phyloP scores from a whole-genome alignment of 2,329 filamentous ascomycete species.

The Monilinia laxa region DNA sequence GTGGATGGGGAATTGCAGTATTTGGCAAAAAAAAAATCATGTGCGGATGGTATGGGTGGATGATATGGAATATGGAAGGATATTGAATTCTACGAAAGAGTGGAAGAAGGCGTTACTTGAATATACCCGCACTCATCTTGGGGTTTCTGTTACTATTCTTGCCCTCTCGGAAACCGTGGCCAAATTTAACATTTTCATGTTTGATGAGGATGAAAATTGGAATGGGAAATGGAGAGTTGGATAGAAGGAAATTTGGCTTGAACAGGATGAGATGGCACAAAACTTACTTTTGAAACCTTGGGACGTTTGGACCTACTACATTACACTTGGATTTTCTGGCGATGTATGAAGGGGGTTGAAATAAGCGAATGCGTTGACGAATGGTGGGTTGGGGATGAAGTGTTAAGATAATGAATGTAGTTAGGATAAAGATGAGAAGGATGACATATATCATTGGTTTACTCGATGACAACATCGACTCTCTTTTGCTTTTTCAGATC shows the following conservation, averaged over 20 bases:
- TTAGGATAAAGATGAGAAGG: neutral
- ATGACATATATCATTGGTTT: too few relatives aligned
- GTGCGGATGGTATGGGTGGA: conserved; percentile 6
- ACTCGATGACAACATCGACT: too few relatives aligned
- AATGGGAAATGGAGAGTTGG: neutral
- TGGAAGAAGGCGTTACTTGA: conserved; percentile 18
- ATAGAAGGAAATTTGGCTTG: neutral
- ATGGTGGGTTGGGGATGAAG: neutral
- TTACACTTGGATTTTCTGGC: neutral
- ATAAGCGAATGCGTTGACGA: neutral
- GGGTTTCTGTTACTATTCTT: conserved; percentile 12
- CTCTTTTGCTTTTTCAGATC: too few relatives aligned
- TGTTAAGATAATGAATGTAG: neutral
- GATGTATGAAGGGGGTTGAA: neutral
- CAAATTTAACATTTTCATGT: neutral
- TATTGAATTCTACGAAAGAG: conserved; percentile 12
- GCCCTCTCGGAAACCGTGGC: neutral
- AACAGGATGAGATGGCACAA: conserved; percentile 16
- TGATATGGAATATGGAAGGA: conserved; percentile 12
- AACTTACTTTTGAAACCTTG: neutral
- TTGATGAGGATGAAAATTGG: neutral
- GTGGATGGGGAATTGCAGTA: conserved; percentile 7
- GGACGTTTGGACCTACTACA: conserved; percentile 1
- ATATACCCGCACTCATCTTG: conserved; percentile 18
- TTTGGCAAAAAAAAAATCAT: neutral